Evolutionary conservation across 1,284 basidiomycete species (phyloP), one percentile per base, ranked within the genome.

Genomic region (Rhodofomes roseus): DNA sequence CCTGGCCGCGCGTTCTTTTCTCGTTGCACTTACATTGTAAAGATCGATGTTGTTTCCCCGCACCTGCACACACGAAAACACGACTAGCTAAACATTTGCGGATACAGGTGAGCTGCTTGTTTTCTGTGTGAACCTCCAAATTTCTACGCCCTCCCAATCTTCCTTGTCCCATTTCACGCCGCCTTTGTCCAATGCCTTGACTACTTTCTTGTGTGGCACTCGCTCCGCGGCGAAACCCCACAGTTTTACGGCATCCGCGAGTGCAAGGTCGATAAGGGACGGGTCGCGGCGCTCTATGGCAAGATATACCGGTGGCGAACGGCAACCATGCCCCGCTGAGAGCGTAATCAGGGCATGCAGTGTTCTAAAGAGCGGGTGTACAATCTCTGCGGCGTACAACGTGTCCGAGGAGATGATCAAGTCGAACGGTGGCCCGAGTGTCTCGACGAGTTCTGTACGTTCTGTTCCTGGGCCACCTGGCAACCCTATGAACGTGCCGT

Each of bases 401-500:
- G 95, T 96, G 73, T 97, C 95, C 58, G 93, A 87, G 18, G 92
- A 88, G 58, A 93, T 72, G 63, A 96, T 87, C 61, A 95, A 79
- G 74, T 95, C 90, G 75, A 90, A 90, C 0, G 85, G 85, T 22
- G 83, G 82, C 12, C 65, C 60, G 16, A 82, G 31, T 41, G 22
- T 67, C 60, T 52, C 65, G 52, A 50, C 29, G 54, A 36, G 60
- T 51, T 18, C 29, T 11, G 16, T 16, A 20, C 41, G 41, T n/a
- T 14, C 18, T 46, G 23, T 36, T 18, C 8, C 18, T 40, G 39
- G 29, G 29, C 16, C n/a, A 44, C 18, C 25, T 8, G 23, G 54
- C 31, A 46, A 66, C 64, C 68, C 76, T 56, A 80, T 79, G 64
- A 68, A 72, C 58, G 63, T 67, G 55, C 70, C 70, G 67, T 82